Percentiles rank a stretch among this genome's conserved stretches.
Evolutionary conservation across 2,329 filamentous ascomycete genomes (phyloP).

Genomic region (Sarocladium oryzae): DNA sequence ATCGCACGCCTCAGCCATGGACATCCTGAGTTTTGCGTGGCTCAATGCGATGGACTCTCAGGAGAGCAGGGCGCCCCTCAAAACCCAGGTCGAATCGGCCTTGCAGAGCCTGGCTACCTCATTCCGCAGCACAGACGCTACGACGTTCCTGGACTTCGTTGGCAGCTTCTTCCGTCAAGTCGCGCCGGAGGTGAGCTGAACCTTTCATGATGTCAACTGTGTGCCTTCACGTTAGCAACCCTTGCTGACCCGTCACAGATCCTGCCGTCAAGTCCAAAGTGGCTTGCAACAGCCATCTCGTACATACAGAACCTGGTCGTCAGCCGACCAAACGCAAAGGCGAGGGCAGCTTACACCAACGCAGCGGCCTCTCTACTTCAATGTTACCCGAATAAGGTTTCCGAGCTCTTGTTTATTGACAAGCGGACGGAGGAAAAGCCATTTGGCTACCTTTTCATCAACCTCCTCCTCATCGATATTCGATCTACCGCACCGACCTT

Average conservation of each 20-base stretch:
- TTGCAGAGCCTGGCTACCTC: slow-evolving; percentile 43
- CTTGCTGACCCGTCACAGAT: too few species aligned
- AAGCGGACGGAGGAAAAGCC: slow-evolving; percentile 37
- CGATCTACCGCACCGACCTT: slow-evolving; percentile 56
- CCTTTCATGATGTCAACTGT: too few species aligned
- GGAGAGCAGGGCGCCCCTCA: slow-evolving; percentile 24
- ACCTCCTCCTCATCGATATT: slow-evolving; percentile 60
- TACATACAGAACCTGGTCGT: slow-evolving; percentile 48
- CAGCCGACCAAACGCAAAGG: slow-evolving; percentile 47
- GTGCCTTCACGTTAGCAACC: too few species aligned
- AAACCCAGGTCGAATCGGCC: slow-evolving; percentile 37
- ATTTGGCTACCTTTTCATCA: slow-evolving; percentile 56
- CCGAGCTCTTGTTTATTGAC: slow-evolving; percentile 47
- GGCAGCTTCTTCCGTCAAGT: slow-evolving; percentile 44
- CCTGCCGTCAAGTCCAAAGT: slow-evolving; percentile 42
- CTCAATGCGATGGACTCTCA: slow-evolving; percentile 36
- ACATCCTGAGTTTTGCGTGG: slow-evolving; percentile 52
- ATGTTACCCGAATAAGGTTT: slow-evolving; percentile 40
- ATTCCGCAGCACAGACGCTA: slow-evolving; percentile 53
- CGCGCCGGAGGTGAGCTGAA: slow-evolving; percentile 36
- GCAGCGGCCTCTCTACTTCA: slow-evolving; percentile 52
- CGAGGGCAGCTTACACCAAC: slow-evolving; percentile 53
- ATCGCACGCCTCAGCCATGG: slow-evolving; percentile 44
- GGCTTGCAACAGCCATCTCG: slow-evolving; percentile 41
- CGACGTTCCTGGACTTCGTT: slow-evolving; percentile 53